Evolutionary conservation across 768 basidiomycete genomes (phyloP), one percentile per base, ranked within the genome.

Genomic region (Lactarius akahatsu): DNA sequence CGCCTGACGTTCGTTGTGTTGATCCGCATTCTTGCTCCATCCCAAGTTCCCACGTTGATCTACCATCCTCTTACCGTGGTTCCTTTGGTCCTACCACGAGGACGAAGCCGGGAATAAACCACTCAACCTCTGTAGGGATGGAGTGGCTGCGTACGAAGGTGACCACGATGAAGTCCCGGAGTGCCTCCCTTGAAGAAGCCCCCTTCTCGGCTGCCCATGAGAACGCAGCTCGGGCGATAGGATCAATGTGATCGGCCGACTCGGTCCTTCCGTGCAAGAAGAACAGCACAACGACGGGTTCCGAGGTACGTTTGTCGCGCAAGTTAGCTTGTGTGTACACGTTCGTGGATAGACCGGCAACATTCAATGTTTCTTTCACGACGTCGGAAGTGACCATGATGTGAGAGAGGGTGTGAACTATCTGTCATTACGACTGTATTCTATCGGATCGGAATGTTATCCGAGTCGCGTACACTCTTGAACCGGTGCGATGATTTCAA

Each of bases 261-360:
- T 75, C 75, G n/a, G 63, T 69, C 30, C 84, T 75, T 1, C 85
- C 84, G 70, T 85, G 84, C 4, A 83, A 76, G 43, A 83, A 75
- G 72, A 86, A 80, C 55, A 81, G 65, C 57, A 80, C 75, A n/a
- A 75, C 73, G 57, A 80, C 41, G 8, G 74, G 71, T 40, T 61
- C 57, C n/a, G 50, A 43, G 18, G 63, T 23, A 34, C 34, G 16
- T 13, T 54, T 54, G 28, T 43, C 23, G 55, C 67, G 62, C n/a
- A 70, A 64, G 43, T 63, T 56, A 16, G 71, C 59, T 30, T 68
- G 68, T 8, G 71, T 57, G 70, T 71, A 76, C 36, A 77, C 72
- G 63, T 75, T 64, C 16, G 76, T 69, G n/a, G 68, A 63, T 5
- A 78, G 63, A 2, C 77, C 77, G 11, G 71, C 76, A 34, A 76